Evolutionary conservation across 345 rosid species (phyloP).

Genomic region (Mercurialis annua): DNA sequence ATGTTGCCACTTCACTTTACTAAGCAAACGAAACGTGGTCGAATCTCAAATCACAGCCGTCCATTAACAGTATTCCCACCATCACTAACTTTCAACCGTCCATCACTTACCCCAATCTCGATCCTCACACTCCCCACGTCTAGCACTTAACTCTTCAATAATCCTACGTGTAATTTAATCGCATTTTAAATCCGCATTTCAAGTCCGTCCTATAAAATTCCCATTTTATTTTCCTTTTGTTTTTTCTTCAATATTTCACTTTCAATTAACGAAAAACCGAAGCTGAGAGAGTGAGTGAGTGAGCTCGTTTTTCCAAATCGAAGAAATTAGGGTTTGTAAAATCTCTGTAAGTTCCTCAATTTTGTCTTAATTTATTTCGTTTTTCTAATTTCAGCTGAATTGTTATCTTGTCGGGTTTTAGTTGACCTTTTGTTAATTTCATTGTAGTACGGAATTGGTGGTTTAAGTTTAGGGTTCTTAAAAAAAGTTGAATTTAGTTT

Average conservation of each 20-base stretch:
- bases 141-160: conserved; percentile 4
- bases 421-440: background rate
- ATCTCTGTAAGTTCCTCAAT: conserved; percentile 24
- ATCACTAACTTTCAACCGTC: conserved; percentile 44
- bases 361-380: background rate
- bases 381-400: background rate
- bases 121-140: conserved; percentile 5
- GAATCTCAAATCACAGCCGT: conserved; percentile 28
- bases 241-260: background rate
- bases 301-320: conserved; percentile 4
- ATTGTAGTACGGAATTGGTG: background rate
- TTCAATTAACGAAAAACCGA: background rate
- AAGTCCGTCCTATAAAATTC: conserved; percentile 42
- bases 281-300: conserved; percentile 1
- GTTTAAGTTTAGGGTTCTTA: conserved; percentile 6
- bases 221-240: background rate
- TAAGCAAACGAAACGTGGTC: background rate
- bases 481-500: background rate
- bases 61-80: background rate
- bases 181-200: conserved; percentile 66
- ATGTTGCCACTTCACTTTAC: too few species aligned
- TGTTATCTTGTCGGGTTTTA: background rate
- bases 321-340: conserved; percentile 10
- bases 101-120: conserved; percentile 2
- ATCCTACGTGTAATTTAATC: conserved; percentile 49